Evolutionary conservation across 768 basidiomycete species (phyloP).

Genomic region (Brasilioporus rufonigricans): DNA sequence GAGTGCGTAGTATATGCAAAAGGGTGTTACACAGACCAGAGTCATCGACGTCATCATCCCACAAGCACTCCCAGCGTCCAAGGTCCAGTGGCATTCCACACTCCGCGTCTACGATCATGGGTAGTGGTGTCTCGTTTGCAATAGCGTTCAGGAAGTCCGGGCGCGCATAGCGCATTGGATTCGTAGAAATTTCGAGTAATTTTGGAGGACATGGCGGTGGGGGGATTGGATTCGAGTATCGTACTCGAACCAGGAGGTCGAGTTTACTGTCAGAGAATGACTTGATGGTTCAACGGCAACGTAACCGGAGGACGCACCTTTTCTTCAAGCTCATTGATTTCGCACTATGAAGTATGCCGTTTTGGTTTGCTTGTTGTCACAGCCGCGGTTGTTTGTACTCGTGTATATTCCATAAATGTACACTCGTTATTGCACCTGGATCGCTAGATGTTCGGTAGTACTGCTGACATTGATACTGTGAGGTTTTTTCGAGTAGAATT

Average conservation of each 20-base stretch:
- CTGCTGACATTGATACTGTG: no score
- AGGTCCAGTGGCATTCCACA: slow-evolving; percentile 95
- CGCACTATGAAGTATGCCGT: not conserved
- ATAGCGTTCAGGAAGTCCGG: slow-evolving; percentile 83
- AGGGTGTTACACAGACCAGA: slow-evolving; percentile 44
- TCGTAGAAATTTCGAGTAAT: slow-evolving; percentile 87
- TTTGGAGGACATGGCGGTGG: slow-evolving; percentile 97
- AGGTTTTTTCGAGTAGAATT: no score
- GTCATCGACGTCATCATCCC: slow-evolving; percentile 77
- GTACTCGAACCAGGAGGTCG: slow-evolving; percentile 89
- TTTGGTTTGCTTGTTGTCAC: slow-evolving; percentile 2
- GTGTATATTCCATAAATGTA: not conserved
- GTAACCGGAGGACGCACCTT: slow-evolving; percentile 35
- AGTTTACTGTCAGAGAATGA: slow-evolving; percentile 55
- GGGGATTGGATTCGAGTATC: slow-evolving; percentile 92
- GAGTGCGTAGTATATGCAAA: not conserved
- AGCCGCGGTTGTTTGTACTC: not conserved
- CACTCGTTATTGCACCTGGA: no score
- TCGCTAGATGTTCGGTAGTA: no score
- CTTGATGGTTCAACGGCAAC: not conserved
- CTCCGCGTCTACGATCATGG: slow-evolving; percentile 97
- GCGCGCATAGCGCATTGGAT: slow-evolving; percentile 81
- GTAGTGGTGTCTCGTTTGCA: slow-evolving; percentile 77
- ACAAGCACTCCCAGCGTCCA: slow-evolving; percentile 76
- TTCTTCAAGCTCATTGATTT: slow-evolving; percentile 54